Evolutionary conservation across 768 basidiomycete genomes (phyloP).

Genomic region (Amylocystis lapponica): DNA sequence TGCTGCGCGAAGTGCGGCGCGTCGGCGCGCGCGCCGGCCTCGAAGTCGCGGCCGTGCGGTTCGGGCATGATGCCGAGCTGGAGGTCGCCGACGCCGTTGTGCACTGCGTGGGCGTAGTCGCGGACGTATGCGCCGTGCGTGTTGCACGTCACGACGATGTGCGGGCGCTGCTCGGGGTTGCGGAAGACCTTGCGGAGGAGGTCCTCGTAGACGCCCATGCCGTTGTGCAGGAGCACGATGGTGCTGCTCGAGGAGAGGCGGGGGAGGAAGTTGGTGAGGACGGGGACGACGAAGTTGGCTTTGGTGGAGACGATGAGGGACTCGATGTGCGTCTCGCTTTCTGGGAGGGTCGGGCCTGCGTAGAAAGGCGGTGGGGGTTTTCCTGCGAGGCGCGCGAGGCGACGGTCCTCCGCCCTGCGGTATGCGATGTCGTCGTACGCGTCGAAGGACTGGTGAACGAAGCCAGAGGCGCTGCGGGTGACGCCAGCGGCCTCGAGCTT

Average conservation of each 20-base stretch:
- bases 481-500: conserved; percentile 47
- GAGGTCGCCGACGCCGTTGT: conserved; percentile 64
- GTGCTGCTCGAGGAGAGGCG: conserved; percentile 66
- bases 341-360: neutral
- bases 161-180: conserved; percentile 67
- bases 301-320: conserved; percentile 83
- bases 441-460: conserved; percentile 46
- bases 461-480: conserved; percentile 36
- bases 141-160: conserved; percentile 80
- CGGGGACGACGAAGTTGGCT: conserved; percentile 55
- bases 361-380: neutral
- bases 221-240: conserved; percentile 91
- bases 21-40: conserved; percentile 36
- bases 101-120: conserved; percentile 49
- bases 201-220: conserved; percentile 87
- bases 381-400: neutral
- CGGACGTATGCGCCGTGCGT: conserved; percentile 73
- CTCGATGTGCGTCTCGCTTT: conserved; percentile 42
- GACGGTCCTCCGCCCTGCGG: neutral
- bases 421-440: neutral
- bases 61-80: conserved; percentile 81
- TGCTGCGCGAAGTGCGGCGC: conserved; percentile 27
- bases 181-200: conserved; percentile 64
- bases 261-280: conserved; percentile 52
- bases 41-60: conserved; percentile 53